Conservation (phyloP, 805 yeast genomes). For the Danielia reshetovae region DNA sequence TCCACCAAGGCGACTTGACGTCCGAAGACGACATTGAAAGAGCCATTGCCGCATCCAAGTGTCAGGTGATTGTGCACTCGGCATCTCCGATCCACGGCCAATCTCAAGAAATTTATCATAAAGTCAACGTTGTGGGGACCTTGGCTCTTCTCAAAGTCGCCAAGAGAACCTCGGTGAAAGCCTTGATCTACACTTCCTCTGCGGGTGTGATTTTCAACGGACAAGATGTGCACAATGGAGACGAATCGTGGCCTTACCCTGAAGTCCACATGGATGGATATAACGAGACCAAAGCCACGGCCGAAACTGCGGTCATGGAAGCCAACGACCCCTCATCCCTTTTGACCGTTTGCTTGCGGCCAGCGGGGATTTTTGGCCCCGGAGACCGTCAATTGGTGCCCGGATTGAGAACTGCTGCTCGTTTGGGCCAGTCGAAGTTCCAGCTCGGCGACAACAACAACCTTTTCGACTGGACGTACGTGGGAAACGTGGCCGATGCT, state of each 20-base stretch:
- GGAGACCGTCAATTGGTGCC: constrained; percentile 98
- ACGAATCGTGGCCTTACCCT: constrained; percentile 93
- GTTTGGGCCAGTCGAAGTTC: constrained; percentile 80
- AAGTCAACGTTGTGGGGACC: constrained; percentile 91
- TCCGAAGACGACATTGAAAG: constrained; percentile 59
- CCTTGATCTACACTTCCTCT: constrained; percentile 90
- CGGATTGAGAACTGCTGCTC: constrained; percentile 78
- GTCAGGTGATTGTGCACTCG: constrained; percentile 84
- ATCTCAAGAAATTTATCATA: constrained; percentile 74
- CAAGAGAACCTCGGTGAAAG: constrained; percentile 47
- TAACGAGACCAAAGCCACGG: constrained; percentile 90
- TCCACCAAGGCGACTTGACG: constrained; percentile 83
- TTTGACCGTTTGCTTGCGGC: constrained; percentile 82
- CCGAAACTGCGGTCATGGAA: constrained; percentile 75
- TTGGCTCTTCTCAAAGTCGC: constrained; percentile 65
- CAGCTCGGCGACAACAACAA: constrained; percentile 95
- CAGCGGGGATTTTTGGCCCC: constrained; percentile 98
- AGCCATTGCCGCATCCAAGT: constrained; percentile 57
- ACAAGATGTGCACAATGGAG: constrained; percentile 85
- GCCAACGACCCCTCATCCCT: constrained; percentile 61
- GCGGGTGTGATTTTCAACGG: constrained; percentile 98
- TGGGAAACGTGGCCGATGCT: constrained; percentile 96
- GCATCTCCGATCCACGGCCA: constrained; percentile 94
- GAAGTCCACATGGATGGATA: constrained; percentile 92
- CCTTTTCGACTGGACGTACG: constrained; percentile 94